These are phyloP conservation scores for Kickxella alabastrina DNA, from an alignment of 192 early-diverging fungal genomes.

Conservation along the genomic window DNA sequence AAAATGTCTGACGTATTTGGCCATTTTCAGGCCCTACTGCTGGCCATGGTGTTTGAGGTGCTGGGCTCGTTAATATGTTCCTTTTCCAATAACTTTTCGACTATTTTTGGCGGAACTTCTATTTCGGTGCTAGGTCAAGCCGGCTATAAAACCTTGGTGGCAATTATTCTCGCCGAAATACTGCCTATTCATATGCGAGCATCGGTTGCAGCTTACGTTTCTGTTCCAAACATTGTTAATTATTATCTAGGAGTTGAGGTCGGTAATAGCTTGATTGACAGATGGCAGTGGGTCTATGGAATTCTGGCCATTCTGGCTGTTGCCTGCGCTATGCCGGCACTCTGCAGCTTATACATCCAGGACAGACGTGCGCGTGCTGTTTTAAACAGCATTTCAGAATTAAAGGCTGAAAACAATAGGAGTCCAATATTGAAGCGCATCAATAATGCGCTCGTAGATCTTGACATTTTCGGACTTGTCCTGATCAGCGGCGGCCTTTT, in stretches of 20 bases:
- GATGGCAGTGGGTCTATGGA: constrained; percentile 49
- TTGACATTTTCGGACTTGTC: constrained; percentile 30
- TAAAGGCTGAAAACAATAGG: neutral
- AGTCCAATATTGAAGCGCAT: constrained; percentile 2
- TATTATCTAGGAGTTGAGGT: constrained; percentile 45
- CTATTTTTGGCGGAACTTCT: constrained; percentile 41
- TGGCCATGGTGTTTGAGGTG: constrained; percentile 24
- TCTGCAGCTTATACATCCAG: constrained; percentile 19
- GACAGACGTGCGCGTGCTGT: constrained; percentile 26
- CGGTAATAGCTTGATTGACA: constrained; percentile 13
- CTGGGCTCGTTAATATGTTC: constrained; percentile 33
- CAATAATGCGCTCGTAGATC: constrained; percentile 10
- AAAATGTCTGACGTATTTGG: constrained; percentile 41
- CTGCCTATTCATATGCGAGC: constrained; percentile 40
- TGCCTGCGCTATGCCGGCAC: constrained; percentile 25
- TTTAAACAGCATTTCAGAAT: constrained; percentile 6
- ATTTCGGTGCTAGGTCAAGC: constrained; percentile 38
- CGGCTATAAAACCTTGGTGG: constrained; percentile 38
- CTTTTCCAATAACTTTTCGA: constrained; percentile 20
- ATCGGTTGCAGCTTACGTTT: constrained; percentile 27
- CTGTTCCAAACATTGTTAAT: constrained; percentile 37
- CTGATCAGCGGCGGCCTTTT: constrained; percentile 42
- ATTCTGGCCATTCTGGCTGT: constrained; percentile 33
- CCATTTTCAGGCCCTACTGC: constrained; percentile 15
- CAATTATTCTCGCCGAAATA: constrained; percentile 38